Conservation (phyloP, 805 yeast genomes). For the Candida boleticola region DNA sequence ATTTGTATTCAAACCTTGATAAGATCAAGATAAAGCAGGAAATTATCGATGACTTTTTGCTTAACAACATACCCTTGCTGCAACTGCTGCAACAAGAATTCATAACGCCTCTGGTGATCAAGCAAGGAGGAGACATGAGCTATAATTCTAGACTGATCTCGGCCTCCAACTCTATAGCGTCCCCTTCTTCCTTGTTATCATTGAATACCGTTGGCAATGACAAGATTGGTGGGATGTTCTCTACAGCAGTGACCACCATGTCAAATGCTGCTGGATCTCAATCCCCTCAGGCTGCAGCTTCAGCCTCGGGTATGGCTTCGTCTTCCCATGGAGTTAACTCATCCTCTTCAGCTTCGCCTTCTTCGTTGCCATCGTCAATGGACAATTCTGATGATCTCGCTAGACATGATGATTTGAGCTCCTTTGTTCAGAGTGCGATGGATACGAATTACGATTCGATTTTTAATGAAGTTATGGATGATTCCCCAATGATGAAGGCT, state of each 20-base stretch:
- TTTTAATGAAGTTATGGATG: slow-evolving; percentile 29
- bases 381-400: too few species aligned
- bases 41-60: slow-evolving; percentile 36
- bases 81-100: slow-evolving; percentile 8
- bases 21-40: slow-evolving; percentile 34
- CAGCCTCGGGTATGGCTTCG: too few species aligned
- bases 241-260: not conserved
- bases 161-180: slow-evolving; percentile 13
- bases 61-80: slow-evolving; percentile 33
- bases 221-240: not conserved
- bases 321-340: too few species aligned
- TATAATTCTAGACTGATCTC: slow-evolving; percentile 1
- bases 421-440: not conserved
- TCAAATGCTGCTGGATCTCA: too few species aligned
- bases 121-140: not conserved
- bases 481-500: slow-evolving; percentile 21
- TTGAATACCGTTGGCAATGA: slow-evolving; percentile 22
- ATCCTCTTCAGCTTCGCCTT: too few species aligned
- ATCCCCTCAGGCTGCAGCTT: too few species aligned
- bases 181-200: slow-evolving; percentile 36
- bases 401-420: not conserved
- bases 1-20: slow-evolving; percentile 10
- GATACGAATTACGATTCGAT: slow-evolving; percentile 19
- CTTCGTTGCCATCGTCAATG: too few species aligned
- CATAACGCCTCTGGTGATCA: not conserved